Conservation (phyloP, 257 asterid genomes). For the Osmanthus fragrans region DNA sequence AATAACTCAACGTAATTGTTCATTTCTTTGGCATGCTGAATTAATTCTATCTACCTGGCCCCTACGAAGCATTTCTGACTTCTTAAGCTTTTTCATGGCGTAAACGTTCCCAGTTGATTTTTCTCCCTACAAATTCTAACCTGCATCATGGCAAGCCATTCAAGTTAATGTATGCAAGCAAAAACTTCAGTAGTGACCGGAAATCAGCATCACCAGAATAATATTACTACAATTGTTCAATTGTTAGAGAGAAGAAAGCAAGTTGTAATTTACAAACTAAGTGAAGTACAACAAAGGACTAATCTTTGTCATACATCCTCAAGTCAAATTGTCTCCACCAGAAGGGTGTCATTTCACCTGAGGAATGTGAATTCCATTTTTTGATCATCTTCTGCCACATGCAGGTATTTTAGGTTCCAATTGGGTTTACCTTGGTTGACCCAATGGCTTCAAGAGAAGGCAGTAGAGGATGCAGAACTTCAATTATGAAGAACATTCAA, state of each 20-base stretch:
- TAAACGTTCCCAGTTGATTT: conserved; percentile 83
- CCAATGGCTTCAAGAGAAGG: not conserved
- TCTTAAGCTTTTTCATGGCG: conserved; percentile 98
- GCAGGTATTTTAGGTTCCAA: not conserved
- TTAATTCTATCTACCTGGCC: conserved; percentile 80
- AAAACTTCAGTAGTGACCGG: conserved; percentile 1
- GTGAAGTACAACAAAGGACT: conserved; percentile 5
- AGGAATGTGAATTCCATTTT: not conserved
- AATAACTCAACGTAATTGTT: conserved; percentile 20
- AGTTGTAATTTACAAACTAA: conserved; percentile 4
- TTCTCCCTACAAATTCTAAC: conserved; percentile 92
- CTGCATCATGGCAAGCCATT: conserved; percentile 36
- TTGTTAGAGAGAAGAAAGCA: not conserved
- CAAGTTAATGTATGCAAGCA: conserved; percentile 1
- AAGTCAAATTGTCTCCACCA: not conserved
- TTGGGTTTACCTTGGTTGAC: not conserved
- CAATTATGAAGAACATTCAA: not conserved
- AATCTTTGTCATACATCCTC: not conserved
- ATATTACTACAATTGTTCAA: not conserved
- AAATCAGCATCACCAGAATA: conserved; percentile 1
- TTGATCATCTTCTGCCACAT: not conserved
- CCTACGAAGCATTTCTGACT: conserved; percentile 98
- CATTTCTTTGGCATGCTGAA: conserved; percentile 19
- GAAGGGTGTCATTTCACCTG: not conserved
- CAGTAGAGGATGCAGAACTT: conserved; percentile 8